phyloP scores from a whole-genome alignment of 2,329 filamentous ascomycete genomes.

The Graphilbum sp. region DNA sequence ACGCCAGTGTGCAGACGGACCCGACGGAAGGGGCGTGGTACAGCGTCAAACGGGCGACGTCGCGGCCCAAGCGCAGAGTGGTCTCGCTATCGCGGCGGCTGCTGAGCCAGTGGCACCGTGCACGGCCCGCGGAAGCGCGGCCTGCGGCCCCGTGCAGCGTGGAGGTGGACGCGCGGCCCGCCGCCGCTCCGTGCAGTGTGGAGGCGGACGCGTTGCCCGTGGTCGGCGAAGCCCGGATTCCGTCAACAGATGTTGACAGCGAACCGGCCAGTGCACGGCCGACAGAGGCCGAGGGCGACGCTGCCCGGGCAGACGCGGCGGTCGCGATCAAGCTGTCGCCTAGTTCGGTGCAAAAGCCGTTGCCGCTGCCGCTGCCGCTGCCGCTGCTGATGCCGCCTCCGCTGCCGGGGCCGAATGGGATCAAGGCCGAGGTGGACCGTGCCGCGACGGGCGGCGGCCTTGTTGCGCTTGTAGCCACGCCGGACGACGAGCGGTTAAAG shows the following conservation, averaged over 20 bases:
- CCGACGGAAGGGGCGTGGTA: conserved; percentile 37
- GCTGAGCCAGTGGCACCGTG: conserved; percentile 29
- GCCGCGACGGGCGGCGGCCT: not conserved
- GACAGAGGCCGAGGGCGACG: too few relatives aligned
- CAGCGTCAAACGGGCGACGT: conserved; percentile 19
- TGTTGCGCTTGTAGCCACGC: too few relatives aligned
- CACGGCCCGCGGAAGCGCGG: too few relatives aligned
- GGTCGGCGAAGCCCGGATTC: not conserved
- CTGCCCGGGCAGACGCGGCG: conserved; percentile 10
- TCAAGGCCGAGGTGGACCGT: not conserved
- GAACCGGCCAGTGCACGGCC: too few relatives aligned
- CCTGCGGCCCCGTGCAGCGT: not conserved
- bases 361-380: not conserved
- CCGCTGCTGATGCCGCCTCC: not conserved
- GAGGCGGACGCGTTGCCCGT: not conserved
- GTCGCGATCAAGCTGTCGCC: not conserved
- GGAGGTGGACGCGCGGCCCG: too few relatives aligned
- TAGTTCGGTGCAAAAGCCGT: not conserved
- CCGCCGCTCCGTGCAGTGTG: too few relatives aligned
- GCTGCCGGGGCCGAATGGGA: not conserved
- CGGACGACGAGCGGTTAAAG: conserved; percentile 10
- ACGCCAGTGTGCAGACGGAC: conserved; percentile 38
- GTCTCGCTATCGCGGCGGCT: conserved; percentile 37
- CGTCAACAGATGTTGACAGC: too few relatives aligned
- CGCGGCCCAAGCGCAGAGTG: conserved; percentile 28